phyloP scores from a whole-genome alignment of 768 basidiomycete genomes.

The Tricholoma hemisulphureum region DNA sequence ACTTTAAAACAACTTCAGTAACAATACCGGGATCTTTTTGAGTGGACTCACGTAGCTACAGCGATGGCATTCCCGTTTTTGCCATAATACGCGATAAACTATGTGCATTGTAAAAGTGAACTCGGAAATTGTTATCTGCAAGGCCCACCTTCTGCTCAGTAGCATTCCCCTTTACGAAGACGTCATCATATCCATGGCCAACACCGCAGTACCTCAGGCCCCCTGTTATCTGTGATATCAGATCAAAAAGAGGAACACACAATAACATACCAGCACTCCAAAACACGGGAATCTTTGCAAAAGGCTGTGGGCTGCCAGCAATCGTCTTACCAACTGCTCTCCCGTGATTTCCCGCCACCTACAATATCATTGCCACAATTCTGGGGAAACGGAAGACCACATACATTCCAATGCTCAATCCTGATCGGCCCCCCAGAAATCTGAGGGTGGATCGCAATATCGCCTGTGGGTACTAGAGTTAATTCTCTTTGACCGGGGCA shows the following conservation, averaged over 20 bases:
- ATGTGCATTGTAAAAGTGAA: background rate
- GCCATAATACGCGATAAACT: slow-evolving; percentile 83
- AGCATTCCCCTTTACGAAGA: slow-evolving; percentile 73
- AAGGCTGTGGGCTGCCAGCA: slow-evolving; percentile 61
- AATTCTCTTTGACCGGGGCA: background rate
- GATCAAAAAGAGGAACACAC: background rate
- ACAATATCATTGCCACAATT: slow-evolving; percentile 1
- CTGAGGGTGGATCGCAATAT: slow-evolving; percentile 81
- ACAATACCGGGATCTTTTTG: background rate
- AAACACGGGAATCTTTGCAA: slow-evolving; percentile 79
- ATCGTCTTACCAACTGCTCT: slow-evolving; percentile 81
- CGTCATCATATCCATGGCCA: slow-evolving; percentile 68
- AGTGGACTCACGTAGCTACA: slow-evolving; percentile 51
- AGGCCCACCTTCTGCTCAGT: slow-evolving; percentile 68
- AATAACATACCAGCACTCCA: slow-evolving; percentile 79
- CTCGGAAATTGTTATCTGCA: background rate
- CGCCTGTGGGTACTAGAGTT: slow-evolving; percentile 41
- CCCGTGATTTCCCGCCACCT: slow-evolving; percentile 86
- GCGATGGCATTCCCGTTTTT: slow-evolving; percentile 64
- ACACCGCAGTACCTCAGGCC: slow-evolving; percentile 86
- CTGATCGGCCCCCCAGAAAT: slow-evolving; percentile 50
- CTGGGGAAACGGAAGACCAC: slow-evolving; percentile 18
- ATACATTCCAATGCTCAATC: slow-evolving; percentile 91
- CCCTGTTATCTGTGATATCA: slow-evolving; percentile 40
- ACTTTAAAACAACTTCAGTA: slow-evolving; percentile 29